phyloP scores from a whole-genome alignment of 2,329 filamentous ascomycete species.

The Penicillium sp. region DNA sequence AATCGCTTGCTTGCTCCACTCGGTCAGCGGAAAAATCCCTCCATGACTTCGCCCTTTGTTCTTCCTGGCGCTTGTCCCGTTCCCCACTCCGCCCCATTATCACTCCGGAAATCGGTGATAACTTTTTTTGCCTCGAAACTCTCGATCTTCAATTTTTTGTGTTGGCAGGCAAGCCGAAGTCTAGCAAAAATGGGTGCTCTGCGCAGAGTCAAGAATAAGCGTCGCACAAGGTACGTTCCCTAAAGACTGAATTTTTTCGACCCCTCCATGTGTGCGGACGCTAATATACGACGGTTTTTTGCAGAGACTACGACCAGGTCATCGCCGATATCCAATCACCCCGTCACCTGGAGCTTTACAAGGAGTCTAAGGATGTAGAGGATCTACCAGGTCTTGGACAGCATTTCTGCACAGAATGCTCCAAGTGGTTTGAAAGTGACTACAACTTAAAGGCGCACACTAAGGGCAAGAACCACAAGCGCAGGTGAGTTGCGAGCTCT shows the following conservation, averaged over 20 bases:
- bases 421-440: slow-evolving; percentile 93
- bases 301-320: slow-evolving; percentile 89
- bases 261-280: neutral
- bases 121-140: slow-evolving; percentile 21
- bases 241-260: neutral
- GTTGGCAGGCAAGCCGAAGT: slow-evolving; percentile 17
- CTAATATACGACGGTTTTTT: slow-evolving; percentile 24
- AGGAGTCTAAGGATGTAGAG: slow-evolving; percentile 75
- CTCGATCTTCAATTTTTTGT: slow-evolving; percentile 14
- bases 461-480: slow-evolving; percentile 90
- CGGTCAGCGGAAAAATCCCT: slow-evolving; percentile 27
- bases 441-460: slow-evolving; percentile 71
- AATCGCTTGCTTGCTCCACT: slow-evolving; percentile 26
- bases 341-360: slow-evolving; percentile 77
- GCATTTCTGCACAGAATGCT: slow-evolving; percentile 88
- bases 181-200: slow-evolving; percentile 64
- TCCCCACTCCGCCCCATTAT: slow-evolving; percentile 26
- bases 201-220: slow-evolving; percentile 69
- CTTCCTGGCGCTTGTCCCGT: slow-evolving; percentile 24
- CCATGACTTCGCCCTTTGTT: slow-evolving; percentile 12
- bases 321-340: slow-evolving; percentile 76
- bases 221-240: slow-evolving; percentile 61
- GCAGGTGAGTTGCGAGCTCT: slow-evolving; percentile 59
- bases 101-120: slow-evolving; percentile 40
- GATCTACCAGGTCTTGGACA: slow-evolving; percentile 84